These are phyloP conservation scores for Starmerella etchellsii DNA, from an alignment of 805 yeast genomes.

Conservation along the genomic window DNA sequence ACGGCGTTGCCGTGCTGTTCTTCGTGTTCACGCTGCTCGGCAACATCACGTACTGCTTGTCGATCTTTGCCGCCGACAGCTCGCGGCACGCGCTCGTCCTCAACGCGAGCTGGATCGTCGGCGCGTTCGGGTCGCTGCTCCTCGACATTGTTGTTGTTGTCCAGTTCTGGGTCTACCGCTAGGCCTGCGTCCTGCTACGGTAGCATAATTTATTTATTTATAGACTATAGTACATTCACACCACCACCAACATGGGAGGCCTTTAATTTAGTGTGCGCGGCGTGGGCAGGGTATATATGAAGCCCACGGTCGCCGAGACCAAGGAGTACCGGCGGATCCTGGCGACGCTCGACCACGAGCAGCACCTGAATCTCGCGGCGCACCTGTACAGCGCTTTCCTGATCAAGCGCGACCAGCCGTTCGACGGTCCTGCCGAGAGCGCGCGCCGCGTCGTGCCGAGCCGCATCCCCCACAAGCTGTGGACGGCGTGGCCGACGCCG, in stretches of 20 bases:
- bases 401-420: slow-evolving; percentile 18
- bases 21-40: slow-evolving; percentile 93
- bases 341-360: slow-evolving; percentile 19
- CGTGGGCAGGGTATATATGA: too few species aligned
- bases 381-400: slow-evolving; percentile 53
- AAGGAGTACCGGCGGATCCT: slow-evolving; percentile 7
- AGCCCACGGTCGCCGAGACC: background rate
- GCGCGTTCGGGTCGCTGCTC: slow-evolving; percentile 73
- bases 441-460: background rate
- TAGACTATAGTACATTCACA: too few species aligned
- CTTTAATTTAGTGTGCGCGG: too few species aligned
- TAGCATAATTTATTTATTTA: too few species aligned
- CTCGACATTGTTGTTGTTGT: slow-evolving; percentile 73
- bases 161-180: slow-evolving; percentile 65
- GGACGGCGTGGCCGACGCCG: slow-evolving; percentile 53
- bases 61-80: slow-evolving; percentile 58
- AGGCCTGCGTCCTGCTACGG: too few species aligned
- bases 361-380: slow-evolving; percentile 38
- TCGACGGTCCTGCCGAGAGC: background rate
- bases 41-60: slow-evolving; percentile 76
- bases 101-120: slow-evolving; percentile 86
- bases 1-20: slow-evolving; percentile 86
- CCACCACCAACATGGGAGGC: too few species aligned
- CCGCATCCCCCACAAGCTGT: slow-evolving; percentile 29
- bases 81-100: slow-evolving; percentile 58